Conservation (phyloP, 2,329 filamentous ascomycete species). For the Rhytidhysteron rufulum region DNA sequence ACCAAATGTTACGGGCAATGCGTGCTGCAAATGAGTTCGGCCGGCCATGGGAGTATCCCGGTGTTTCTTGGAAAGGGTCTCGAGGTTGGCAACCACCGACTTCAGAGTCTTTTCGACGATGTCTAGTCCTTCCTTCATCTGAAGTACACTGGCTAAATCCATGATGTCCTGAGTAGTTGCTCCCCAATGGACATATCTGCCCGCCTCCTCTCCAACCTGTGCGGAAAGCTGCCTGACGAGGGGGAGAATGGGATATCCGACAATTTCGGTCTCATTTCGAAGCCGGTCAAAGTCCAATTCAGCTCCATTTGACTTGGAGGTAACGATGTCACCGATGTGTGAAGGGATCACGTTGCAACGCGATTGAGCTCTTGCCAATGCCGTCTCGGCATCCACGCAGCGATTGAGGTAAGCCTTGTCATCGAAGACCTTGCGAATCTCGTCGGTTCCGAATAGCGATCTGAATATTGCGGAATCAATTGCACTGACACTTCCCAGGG, state of each 20-base stretch:
- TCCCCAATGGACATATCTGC: conserved; percentile 55
- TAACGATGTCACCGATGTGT: conserved; percentile 33
- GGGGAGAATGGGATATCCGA: conserved; percentile 53
- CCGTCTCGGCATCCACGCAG: conserved; percentile 51
- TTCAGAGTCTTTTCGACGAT: conserved; percentile 46
- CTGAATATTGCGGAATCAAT: conserved; percentile 52
- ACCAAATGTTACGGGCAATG: conserved; percentile 54
- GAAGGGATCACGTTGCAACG: conserved; percentile 46
- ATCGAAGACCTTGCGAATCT: conserved; percentile 49
- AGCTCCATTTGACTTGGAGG: conserved; percentile 22
- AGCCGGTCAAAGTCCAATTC: conserved; percentile 44
- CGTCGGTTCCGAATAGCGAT: conserved; percentile 50
- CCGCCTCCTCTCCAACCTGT: conserved; percentile 32
- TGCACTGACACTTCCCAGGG: conserved; percentile 29
- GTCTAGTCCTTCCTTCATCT: conserved; percentile 49
- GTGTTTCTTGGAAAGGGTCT: conserved; percentile 42
- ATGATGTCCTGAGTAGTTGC: conserved; percentile 59
- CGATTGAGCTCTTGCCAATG: conserved; percentile 50
- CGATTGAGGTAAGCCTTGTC: conserved; percentile 48
- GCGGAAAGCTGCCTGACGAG: conserved; percentile 47
- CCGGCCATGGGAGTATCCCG: conserved; percentile 55
- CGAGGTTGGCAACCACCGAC: conserved; percentile 42
- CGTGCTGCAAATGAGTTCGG: conserved; percentile 56
- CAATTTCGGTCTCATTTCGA: conserved; percentile 47
- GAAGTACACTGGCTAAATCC: conserved; percentile 52